A percentile compares a stretch with the other conserved stretches of the same genome.
These are phyloP conservation scores for Psophocarpus tetragonolobus DNA, from an alignment of 306 rosid genomes.

Conservation along the genomic window DNA sequence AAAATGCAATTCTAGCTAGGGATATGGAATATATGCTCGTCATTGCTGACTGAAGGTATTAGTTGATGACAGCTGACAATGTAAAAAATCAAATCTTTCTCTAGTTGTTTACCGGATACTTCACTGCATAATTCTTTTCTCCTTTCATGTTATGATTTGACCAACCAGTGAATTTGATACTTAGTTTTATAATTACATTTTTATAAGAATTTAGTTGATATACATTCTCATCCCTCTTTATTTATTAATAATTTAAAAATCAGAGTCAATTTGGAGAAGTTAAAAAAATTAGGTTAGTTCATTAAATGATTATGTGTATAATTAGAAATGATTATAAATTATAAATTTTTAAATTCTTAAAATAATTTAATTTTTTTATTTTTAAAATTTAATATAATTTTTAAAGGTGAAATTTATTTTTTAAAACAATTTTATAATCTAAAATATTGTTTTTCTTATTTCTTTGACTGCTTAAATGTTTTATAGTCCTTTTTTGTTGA, in stretches of 20 bases:
- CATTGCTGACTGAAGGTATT: constrained; percentile 23
- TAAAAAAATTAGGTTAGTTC: too few species aligned
- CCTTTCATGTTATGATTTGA: constrained; percentile 39
- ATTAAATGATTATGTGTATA: too few species aligned
- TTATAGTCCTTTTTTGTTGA: background rate
- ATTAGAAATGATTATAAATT: too few species aligned
- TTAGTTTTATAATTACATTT: constrained; percentile 25
- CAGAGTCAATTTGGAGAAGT: too few species aligned
- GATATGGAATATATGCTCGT: background rate
- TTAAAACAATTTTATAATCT: too few species aligned
- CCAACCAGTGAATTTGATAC: constrained; percentile 18
- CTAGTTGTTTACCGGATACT: constrained; percentile 31
- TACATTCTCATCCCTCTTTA: too few species aligned
- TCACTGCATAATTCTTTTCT: background rate
- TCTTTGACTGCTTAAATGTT: background rate
- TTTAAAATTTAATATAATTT: too few species aligned
- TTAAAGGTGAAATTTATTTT: too few species aligned
- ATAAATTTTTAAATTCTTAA: too few species aligned
- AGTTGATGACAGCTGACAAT: constrained; percentile 31
- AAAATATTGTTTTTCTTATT: background rate
- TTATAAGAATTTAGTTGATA: too few species aligned
- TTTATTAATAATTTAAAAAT: too few species aligned
- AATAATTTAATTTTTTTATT: too few species aligned
- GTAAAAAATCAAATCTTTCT: constrained; percentile 22
- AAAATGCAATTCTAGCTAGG: background rate